Evolutionary conservation across 148 eudicot species (phyloP), one percentile per base, ranked within the genome.

Genomic region (Amaranthus palmeri): DNA sequence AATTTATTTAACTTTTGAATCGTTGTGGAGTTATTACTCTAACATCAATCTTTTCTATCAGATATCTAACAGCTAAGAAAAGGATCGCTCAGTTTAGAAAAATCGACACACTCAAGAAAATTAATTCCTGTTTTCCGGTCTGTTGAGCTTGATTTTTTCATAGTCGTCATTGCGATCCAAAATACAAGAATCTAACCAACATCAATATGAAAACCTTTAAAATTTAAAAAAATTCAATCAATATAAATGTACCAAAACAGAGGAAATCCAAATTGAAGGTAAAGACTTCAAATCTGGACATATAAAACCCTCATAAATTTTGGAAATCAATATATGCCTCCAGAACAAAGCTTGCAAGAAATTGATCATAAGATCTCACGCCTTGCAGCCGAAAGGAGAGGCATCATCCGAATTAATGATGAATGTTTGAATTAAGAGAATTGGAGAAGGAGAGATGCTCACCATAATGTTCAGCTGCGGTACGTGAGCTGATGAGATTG

Each of bases 111-210:
- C 14, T 54, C 77, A 74, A 44, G 72, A 56, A 45, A 56, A 18
- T 4, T 7, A 17, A 43, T 48, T 49, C 48, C 80, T 80, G 88
- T 81, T 76, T 75, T 88, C 80, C 90, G 93, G 93, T 86, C 90
- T 88, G 93, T 88, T 88, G 92, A 88, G 92, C 92, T 88, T 88
- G 92, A 88, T 81, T 74, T 72, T 82, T 67, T 65, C 53, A 63
- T 69, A 83, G 88, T 88, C 89, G 69, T 88, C 93, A 88, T 60
- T 8, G 88, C 90, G 80, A 81, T 70, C 67, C 18, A 36, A 45
- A 7, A 0, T 13, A 40, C 17, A 53, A 68, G 5, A 11, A 15
- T 50, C 14, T 1, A 17, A 5, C 25, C 3, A 36, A 57, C n/a
- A 46, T 41, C 50, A 68, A 52, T 61, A 8, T 17, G 59, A 14